Evolutionary conservation across 2,329 filamentous ascomycete species (phyloP).

Genomic region (Pyricularia sp.): DNA sequence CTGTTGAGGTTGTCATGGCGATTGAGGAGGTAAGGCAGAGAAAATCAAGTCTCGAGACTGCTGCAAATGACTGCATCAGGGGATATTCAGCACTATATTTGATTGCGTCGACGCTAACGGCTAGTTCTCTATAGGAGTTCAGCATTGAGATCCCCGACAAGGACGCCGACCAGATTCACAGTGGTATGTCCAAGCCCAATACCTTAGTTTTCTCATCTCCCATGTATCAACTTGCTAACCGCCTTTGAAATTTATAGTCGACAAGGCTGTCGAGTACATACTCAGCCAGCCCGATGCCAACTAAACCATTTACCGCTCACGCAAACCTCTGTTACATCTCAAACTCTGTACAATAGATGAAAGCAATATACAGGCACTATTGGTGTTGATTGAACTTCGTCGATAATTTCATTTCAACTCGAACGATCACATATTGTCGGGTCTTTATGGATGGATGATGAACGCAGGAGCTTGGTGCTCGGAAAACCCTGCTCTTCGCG

Average conservation of each 20-base stretch:
- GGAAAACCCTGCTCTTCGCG: background rate
- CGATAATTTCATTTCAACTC: background rate
- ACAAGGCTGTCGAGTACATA: constrained; percentile 93
- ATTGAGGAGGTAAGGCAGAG: constrained; percentile 72
- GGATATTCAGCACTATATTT: constrained; percentile 5
- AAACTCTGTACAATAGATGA: constrained; percentile 8
- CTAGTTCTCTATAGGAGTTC: constrained; percentile 31
- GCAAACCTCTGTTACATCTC: constrained; percentile 3
- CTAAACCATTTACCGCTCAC: constrained; percentile 23
- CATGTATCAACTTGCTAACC: background rate
- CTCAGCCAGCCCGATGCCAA: constrained; percentile 81
- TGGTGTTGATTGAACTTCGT: background rate
- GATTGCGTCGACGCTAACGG: background rate
- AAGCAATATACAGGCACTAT: constrained; percentile 4
- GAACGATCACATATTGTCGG: background rate
- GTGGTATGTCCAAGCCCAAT: constrained; percentile 47
- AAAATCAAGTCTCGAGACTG: background rate
- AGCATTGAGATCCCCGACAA: constrained; percentile 98
- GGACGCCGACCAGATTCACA: constrained; percentile 88
- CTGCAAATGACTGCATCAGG: background rate
- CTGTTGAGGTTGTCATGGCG: constrained; percentile 98
- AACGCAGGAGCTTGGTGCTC: background rate
- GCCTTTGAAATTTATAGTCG: constrained; percentile 42
- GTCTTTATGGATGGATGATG: background rate
- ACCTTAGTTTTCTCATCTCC: too few species aligned